Evolutionary conservation across 179 eudicot species (phyloP), one percentile per base, ranked within the genome.

Genomic region (Drosera spatulata): DNA sequence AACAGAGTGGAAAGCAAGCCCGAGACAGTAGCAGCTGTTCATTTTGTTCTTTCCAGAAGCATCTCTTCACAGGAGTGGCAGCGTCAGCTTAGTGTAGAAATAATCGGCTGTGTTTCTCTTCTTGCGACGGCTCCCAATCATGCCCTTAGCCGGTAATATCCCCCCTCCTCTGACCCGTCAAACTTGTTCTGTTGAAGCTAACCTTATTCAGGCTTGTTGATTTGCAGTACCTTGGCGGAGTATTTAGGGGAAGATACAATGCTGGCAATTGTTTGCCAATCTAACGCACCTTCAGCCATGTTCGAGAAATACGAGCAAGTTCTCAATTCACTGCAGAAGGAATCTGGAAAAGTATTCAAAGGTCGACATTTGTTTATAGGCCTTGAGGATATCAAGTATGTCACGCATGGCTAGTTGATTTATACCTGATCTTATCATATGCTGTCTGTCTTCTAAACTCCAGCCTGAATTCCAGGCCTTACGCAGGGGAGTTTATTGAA

Each of bases 211-310:
- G 33, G 14, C 63, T 37, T 13, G 42, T 61, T 63, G 13, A 39
- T 54, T 40, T 61, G 67, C 75, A 87, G 96, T 64, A 75, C 76
- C 57, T 65, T 87, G 41, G 70, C 87, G 2, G 75, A 72, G 41
- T 85, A 77, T 68, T 63, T 87, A 51, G 93, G 96, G 50, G 84
- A 84, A 61, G 85, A 85, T 58, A 82, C 73, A 55, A 82, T 85
- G 96, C 79, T 79, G 53, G 89, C 81, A 13, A 61, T 87, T 50
- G 96, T 87, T 41, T 79, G 86, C 68, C 80, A 59, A 50, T 70
- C 85, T 9, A 74, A 65, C 65, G 66, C 71, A 46, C 75, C 69
- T 60, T 64, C 75, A 6, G 14, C 39, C 15, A 13, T 11, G 12
- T 76, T 80, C 5, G 80, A 75, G 53, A 61, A 46, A 14, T 75